Percentiles rank a stretch among this genome's conserved stretches.
phyloP scores from a whole-genome alignment of 2,329 filamentous ascomycete species.

The Diplodia corticola region DNA sequence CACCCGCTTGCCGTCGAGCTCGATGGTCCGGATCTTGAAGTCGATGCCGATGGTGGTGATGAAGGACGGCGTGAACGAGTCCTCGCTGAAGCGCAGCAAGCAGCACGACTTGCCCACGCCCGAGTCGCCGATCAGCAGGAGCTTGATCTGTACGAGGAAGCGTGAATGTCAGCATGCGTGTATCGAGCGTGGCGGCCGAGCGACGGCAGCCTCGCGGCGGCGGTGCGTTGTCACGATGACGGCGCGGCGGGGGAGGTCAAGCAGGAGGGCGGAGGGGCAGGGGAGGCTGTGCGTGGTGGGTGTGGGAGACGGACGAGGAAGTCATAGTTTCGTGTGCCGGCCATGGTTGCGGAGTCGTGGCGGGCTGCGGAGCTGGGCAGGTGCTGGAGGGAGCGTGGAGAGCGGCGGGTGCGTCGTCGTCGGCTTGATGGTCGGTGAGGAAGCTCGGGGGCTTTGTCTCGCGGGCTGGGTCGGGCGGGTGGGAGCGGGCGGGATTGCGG shows the following conservation, averaged over 20 bases:
- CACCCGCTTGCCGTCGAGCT: conserved; percentile 96
- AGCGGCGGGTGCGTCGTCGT: conserved; percentile 28
- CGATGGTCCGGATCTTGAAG: conserved; percentile 99
- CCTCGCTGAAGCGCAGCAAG: conserved; percentile 92
- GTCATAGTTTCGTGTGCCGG: conserved; percentile 97
- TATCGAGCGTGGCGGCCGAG: not conserved
- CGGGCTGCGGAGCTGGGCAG: conserved; percentile 16
- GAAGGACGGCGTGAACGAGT: conserved; percentile 96
- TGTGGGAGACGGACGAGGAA: conserved; percentile 72
- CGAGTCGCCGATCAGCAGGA: conserved; percentile 93
- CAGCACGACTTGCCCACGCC: conserved; percentile 98
- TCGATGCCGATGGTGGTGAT: conserved; percentile 99
- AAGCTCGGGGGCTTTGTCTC: conserved; percentile 12
- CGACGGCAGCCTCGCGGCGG: conserved; percentile 15
- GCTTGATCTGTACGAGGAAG: conserved; percentile 72
- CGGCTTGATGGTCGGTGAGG: conserved; percentile 21
- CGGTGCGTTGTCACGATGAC: conserved; percentile 17
- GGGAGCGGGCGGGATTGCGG: conserved; percentile 1
- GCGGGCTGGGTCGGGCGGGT: not conserved
- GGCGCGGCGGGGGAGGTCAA: conserved; percentile 19
- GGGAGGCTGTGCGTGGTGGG: conserved; percentile 23
- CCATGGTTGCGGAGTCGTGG: conserved; percentile 61
- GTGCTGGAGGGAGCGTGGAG: conserved; percentile 22
- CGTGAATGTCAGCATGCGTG: conserved; percentile 10
- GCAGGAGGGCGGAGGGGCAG: conserved; percentile 8